These are phyloP conservation scores for Phytophthora pluvialis DNA, from an alignment of 352 stramenopile species.

Conservation along the genomic window DNA sequence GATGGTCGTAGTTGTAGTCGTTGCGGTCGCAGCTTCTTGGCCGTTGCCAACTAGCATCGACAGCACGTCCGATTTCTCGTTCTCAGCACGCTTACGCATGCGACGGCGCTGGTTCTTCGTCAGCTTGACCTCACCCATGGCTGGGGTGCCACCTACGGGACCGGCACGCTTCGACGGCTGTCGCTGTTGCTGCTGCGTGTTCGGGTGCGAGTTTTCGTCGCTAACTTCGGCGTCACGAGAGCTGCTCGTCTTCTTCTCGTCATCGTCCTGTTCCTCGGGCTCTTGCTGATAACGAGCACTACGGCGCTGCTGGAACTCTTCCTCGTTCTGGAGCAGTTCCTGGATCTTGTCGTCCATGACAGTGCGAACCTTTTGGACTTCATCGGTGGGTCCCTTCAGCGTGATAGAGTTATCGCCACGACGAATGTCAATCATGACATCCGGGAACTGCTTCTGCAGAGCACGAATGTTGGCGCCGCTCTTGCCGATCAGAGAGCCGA, in stretches of 20 bases:
- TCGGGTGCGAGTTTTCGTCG: constrained; percentile 49
- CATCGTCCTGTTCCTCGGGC: constrained; percentile 35
- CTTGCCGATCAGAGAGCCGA: constrained; percentile 82
- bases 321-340: constrained; percentile 59
- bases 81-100: constrained; percentile 81
- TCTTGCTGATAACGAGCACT: constrained; percentile 42
- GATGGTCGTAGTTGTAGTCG: constrained; percentile 36
- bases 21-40: constrained; percentile 9
- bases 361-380: constrained; percentile 59
- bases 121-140: constrained; percentile 52
- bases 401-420: constrained; percentile 54
- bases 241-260: constrained; percentile 29
- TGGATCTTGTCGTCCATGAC: constrained; percentile 79
- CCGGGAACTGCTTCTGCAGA: constrained; percentile 67
- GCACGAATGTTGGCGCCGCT: constrained; percentile 77
- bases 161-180: constrained; percentile 14
- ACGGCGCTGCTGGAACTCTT: constrained; percentile 54
- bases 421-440: constrained; percentile 72
- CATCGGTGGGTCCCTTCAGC: constrained; percentile 57
- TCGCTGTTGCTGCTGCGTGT: constrained; percentile 17
- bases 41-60: constrained; percentile 60
- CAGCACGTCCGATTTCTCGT: constrained; percentile 72
- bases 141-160: constrained; percentile 49
- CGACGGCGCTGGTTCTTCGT: constrained; percentile 85
- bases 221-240: constrained; percentile 15